phyloP scores from a whole-genome alignment of 495 filamentous ascomycete species.

The Cryomyces minteri region DNA sequence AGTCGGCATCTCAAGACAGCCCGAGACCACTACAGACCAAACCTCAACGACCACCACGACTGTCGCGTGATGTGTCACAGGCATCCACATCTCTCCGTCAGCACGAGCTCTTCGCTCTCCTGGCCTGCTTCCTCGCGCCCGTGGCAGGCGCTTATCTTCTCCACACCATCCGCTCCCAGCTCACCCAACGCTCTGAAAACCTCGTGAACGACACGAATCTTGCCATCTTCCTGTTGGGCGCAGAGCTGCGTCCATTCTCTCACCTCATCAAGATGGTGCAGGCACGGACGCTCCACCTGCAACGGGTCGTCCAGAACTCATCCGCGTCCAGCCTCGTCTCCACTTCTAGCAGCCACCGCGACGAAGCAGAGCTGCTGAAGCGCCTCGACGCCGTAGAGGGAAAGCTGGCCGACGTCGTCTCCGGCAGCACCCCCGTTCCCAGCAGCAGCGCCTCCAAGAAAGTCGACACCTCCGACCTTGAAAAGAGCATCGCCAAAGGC shows the following conservation, averaged over 20 bases:
- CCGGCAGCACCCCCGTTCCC: constrained; percentile 4
- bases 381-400: constrained; percentile 59
- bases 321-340: constrained; percentile 13
- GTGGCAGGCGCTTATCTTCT: constrained; percentile 32
- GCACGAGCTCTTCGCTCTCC: constrained; percentile 56
- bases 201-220: constrained; percentile 31
- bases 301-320: constrained; percentile 41
- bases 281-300: constrained; percentile 63
- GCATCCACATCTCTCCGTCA: constrained; percentile 28
- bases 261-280: constrained; percentile 70
- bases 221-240: constrained; percentile 79
- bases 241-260: constrained; percentile 63
- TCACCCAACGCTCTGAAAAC: constrained; percentile 73
- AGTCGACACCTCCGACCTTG: constrained; percentile 28
- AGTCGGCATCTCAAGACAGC: too few species aligned
- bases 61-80: neutral
- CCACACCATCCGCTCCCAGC: constrained; percentile 20
- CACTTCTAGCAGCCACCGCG: neutral
- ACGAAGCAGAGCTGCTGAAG: constrained; percentile 29
- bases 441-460: constrained; percentile 11
- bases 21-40: too few species aligned
- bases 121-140: constrained; percentile 65
- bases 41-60: neutral
- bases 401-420: constrained; percentile 27
- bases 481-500: constrained; percentile 39